phyloP scores from a whole-genome alignment of 371 early-diverging fungal species.

The Haplosporangium sp. region DNA sequence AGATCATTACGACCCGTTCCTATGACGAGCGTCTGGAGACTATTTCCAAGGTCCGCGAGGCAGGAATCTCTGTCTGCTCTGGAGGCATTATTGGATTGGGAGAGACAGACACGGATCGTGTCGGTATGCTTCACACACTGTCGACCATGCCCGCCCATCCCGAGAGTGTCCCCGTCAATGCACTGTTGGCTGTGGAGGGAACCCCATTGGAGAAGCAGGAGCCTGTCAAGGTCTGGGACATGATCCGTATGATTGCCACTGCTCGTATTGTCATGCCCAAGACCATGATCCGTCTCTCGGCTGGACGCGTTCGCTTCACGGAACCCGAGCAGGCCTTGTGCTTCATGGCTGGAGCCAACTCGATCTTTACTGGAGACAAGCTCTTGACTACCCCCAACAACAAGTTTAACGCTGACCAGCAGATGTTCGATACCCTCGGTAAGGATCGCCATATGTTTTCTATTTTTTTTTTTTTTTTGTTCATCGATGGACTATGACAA shows the following conservation, averaged over 20 bases:
- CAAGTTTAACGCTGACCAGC: conserved; percentile 76
- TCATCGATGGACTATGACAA: no score
- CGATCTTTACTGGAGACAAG: conserved; percentile 90
- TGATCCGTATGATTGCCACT: conserved; percentile 89
- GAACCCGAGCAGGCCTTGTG: conserved; percentile 83
- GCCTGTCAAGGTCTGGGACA: conserved; percentile 89
- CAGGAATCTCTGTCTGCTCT: conserved; percentile 89
- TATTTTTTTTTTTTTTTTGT: background rate
- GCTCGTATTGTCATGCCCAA: conserved; percentile 88
- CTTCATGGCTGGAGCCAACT: conserved; percentile 91
- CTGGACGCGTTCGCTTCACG: conserved; percentile 84
- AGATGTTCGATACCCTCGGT: conserved; percentile 83
- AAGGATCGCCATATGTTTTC: conserved; percentile 18
- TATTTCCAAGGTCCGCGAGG: conserved; percentile 80
- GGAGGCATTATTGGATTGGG: conserved; percentile 93
- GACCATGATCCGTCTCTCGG: conserved; percentile 88
- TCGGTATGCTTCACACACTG: conserved; percentile 82
- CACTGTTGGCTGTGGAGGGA: conserved; percentile 84
- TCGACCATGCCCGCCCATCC: conserved; percentile 82
- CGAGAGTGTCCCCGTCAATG: conserved; percentile 89
- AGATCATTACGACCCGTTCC: conserved; percentile 86
- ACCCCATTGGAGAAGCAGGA: conserved; percentile 85
- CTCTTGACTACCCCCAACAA: conserved; percentile 90
- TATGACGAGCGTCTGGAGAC: conserved; percentile 88
- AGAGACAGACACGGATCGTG: conserved; percentile 80